Base-by-base conservation (phyloP, 805 yeast species). In the Lachancea quebecensis region DNA sequence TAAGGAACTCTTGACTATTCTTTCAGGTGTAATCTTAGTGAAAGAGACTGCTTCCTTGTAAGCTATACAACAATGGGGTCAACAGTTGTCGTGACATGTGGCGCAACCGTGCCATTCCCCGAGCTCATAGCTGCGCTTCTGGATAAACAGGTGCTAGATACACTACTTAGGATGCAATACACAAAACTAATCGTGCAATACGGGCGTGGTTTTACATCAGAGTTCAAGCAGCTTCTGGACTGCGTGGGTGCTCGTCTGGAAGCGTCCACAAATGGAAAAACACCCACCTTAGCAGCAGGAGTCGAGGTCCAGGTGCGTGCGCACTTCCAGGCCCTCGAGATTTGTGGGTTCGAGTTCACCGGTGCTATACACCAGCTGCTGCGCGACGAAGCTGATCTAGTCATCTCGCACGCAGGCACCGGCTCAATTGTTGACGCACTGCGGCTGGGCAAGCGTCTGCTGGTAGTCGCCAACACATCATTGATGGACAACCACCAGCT, bases 401-500 rank as follows among this genome's bases (percentile, higher is more conserved):
- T 91, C 10, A 73, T 93, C 10, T 81, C 96, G 0, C 98, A 93
- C 60, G 97, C 95, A 12, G 84, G 85, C 1, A 87, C 98, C 0
- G 99, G 99, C 2, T 86, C 96, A 0, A 85, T 91, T 7, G 62
- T 93, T 25, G 99, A 91, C 56, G 73, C 85, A 0, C 63, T 88
- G 32, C 70, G 93, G 17, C 46, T 64, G 12, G 44, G 64, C 1
- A 81, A 78, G 57, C 77, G 74, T 18, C 65, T 88, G 45, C 67
- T 90, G 1, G 89, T 85, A 6, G 82, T 88, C 27, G 76, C 81
- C 8, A 91, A 91, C 60, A 73, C 74, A 10, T 53, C 62, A 4
- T 72, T 93, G n/a, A 85, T 87, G 86, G 86, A 86, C 59, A 86
- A 89, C 59, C 97, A 90, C 60, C 96, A 90, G 60, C 51, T 65